Percentiles rank a stretch among this genome's conserved stretches.
Evolutionary conservation across 148 eudicot species (phyloP).

Genomic region (Tetragonia tetragonoides): DNA sequence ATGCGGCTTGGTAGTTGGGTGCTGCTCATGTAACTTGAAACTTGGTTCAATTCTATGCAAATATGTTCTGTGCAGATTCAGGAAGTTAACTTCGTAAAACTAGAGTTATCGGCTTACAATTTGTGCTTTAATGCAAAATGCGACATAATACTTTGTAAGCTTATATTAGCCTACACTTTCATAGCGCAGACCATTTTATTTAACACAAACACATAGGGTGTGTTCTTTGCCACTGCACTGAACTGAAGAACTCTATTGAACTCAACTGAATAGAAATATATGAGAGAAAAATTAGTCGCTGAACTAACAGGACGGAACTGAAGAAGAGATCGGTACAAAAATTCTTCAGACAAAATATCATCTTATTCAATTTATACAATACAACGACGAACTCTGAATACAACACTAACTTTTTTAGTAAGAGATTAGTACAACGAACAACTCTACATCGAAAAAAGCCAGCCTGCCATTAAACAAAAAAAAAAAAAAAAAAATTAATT

Average conservation of each 20-base stretch:
- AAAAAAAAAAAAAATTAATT: background rate
- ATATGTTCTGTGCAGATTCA: background rate
- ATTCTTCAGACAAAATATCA: background rate
- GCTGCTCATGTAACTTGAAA: background rate
- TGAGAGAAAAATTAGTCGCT: too few species aligned
- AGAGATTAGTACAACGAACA: background rate
- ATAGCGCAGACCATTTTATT: too few species aligned
- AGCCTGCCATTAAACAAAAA: background rate
- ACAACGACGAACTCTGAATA: background rate
- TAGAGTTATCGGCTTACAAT: too few species aligned
- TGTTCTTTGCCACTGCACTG: too few species aligned
- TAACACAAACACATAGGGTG: too few species aligned
- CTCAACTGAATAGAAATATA: too few species aligned
- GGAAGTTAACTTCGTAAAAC: background rate
- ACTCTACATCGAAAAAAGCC: background rate
- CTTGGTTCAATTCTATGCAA: background rate
- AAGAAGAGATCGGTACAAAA: too few species aligned
- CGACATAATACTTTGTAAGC: too few species aligned
- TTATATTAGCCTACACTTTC: too few species aligned
- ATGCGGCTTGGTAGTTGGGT: background rate
- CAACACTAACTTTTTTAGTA: background rate
- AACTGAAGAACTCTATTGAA: too few species aligned
- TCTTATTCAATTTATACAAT: background rate
- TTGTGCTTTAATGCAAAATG: background rate
- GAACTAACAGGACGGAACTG: too few species aligned